A percentile compares a stretch with the other conserved stretches of the same genome.
Conservation (phyloP, 2,329 filamentous ascomycete genomes). For the Pseudogymnoascus pannorum region DNA sequence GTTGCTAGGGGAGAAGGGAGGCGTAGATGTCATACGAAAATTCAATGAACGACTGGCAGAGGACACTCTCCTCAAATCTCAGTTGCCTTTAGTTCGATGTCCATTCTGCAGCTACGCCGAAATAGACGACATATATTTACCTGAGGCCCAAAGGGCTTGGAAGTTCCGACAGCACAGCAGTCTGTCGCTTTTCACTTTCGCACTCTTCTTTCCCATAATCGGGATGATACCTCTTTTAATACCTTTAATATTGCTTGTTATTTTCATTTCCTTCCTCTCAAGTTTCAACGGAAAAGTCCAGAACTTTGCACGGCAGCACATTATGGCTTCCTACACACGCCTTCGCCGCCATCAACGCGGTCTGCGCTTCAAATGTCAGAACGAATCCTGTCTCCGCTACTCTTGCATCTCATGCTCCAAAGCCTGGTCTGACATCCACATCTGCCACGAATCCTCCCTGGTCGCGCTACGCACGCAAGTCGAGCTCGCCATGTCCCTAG, state of each 20-base stretch:
- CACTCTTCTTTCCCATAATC: constrained; percentile 27
- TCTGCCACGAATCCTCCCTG: constrained; percentile 78
- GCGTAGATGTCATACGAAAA: constrained; percentile 62
- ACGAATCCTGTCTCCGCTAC: constrained; percentile 55
- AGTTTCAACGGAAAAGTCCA: constrained; percentile 18
- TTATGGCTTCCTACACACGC: constrained; percentile 56
- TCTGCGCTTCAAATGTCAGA: constrained; percentile 70
- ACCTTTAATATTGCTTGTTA: constrained; percentile 40
- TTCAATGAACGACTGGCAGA: constrained; percentile 74
- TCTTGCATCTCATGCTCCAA: constrained; percentile 81
- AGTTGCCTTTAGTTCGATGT: constrained; percentile 71
- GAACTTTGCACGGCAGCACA: constrained; percentile 36
- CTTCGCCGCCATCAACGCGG: constrained; percentile 65
- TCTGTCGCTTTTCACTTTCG: constrained; percentile 24
- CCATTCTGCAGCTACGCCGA: constrained; percentile 92
- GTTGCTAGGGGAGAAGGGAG: constrained; percentile 61
- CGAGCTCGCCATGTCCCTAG: constrained; percentile 87
- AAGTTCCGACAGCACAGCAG: constrained; percentile 47
- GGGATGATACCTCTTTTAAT: constrained; percentile 50
- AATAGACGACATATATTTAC: constrained; percentile 68
- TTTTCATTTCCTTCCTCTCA: constrained; percentile 31
- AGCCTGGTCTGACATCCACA: constrained; percentile 79
- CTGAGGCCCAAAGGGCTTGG: constrained; percentile 45
- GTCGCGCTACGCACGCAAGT: constrained; percentile 80
- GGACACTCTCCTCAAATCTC: constrained; percentile 65